These are phyloP conservation scores for Salix koriyanagi DNA, from an alignment of 345 rosid species.

Conservation along the genomic window DNA sequence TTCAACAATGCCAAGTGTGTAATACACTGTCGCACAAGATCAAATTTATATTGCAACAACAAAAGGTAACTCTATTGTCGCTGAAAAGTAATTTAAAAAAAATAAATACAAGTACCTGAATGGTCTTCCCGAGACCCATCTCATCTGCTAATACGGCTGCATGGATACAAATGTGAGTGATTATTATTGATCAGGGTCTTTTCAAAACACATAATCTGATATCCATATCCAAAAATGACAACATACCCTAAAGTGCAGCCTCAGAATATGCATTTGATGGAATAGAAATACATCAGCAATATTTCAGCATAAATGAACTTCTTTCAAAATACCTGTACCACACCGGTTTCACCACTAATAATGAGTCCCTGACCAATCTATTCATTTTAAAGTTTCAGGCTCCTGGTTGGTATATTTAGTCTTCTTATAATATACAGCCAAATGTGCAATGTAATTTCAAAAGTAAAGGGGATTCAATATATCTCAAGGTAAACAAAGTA, in stretches of 20 bases:
- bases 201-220: constrained; percentile 3
- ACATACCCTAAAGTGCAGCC: neutral
- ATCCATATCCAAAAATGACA: neutral
- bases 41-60: constrained; percentile 12
- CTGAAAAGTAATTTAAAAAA: neutral
- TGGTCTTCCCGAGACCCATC: constrained; percentile 99
- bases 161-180: constrained; percentile 28
- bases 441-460: neutral
- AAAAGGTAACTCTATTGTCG: neutral
- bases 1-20: constrained; percentile 75
- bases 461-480: neutral
- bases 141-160: constrained; percentile 97
- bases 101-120: constrained; percentile 58
- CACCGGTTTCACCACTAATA: neutral
- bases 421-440: neutral
- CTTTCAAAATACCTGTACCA: neutral
- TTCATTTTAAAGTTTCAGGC: neutral
- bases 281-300: neutral
- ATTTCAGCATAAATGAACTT: neutral
- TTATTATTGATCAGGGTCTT: constrained; percentile 8
- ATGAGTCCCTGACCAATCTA: neutral
- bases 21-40: constrained; percentile 56
- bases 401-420: neutral
- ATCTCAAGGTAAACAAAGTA: neutral
- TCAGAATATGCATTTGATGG: neutral